phyloP scores from a whole-genome alignment of 2,329 filamentous ascomycete species.

The Exophiala oligosperma region DNA sequence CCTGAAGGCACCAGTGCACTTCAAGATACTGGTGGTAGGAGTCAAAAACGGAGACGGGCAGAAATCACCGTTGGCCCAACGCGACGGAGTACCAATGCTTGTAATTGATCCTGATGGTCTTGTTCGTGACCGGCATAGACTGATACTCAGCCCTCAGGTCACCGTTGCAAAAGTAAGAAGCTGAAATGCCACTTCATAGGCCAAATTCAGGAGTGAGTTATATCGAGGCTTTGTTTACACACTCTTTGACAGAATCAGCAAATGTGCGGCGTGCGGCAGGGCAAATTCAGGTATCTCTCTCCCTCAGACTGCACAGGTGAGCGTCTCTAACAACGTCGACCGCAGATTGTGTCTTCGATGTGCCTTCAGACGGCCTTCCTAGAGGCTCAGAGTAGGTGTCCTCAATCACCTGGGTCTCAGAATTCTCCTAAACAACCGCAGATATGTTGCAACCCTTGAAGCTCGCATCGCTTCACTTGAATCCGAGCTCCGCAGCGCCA shows the following conservation, averaged over 20 bases:
- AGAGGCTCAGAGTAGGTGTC: constrained; percentile 18
- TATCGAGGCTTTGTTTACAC: not conserved
- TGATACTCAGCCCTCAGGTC: not conserved
- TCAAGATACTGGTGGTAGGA: no score
- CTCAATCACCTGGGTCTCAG: not conserved
- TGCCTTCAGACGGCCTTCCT: constrained; percentile 21
- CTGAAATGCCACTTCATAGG: not conserved
- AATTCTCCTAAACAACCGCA: not conserved
- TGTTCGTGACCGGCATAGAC: not conserved
- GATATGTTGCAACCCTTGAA: constrained; percentile 26
- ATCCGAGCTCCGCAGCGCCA: constrained; percentile 11
- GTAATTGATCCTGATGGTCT: not conserved
- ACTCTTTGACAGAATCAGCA: not conserved
- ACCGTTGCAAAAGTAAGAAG: constrained; percentile 2
- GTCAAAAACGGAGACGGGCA: not conserved
- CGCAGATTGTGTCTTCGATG: constrained; percentile 24
- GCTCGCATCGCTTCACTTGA: constrained; percentile 20
- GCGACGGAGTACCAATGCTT: not conserved
- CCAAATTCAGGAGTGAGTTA: not conserved
- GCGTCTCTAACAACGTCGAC: not conserved
- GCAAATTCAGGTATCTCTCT: constrained; percentile 16
- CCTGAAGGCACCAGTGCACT: no score
- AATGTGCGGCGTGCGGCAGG: constrained; percentile 21
- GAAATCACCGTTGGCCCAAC: not conserved
- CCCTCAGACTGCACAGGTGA: not conserved